Evolutionary conservation across 441 rosid species (phyloP), one percentile per base, ranked within the genome.

Genomic region (Syzygium malaccense): DNA sequence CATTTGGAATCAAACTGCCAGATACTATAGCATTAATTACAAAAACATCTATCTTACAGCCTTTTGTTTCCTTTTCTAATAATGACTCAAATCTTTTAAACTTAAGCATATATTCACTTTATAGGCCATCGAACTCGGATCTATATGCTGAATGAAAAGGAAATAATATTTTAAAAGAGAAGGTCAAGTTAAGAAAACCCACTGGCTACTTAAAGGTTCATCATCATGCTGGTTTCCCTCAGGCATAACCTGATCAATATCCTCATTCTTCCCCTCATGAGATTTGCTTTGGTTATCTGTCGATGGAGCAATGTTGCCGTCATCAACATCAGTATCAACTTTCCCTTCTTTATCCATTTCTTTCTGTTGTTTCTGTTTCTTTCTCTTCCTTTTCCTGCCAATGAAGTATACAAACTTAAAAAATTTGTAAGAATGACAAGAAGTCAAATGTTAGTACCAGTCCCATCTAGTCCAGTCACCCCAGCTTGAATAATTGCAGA

Each of bases 361-460:
- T 90, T 93, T 96, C 91, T 92, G 93, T 88, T 95, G 91, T 87
- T 89, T 87, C 66, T 94, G 93, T 91, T 95, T 93, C 94, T 95
- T 92, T 89, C 93, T 94, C 93, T 94, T 95, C 88, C 87, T 93
- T 87, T 85, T 93, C 94, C 97, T 96, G 90, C 32, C 88, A 92
- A 85, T 62, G 30, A 90, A 79, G 55, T 54, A 86, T 88, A 62
- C 85, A 75, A 90, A n/a, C 60, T 88, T 62, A 80, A 32, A 75
- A 53, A 51, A 86, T 37, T 64, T 91, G 83, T 93, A 41, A 41
- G 83, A 75, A 41, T 48, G 17, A 75, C n/a, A 75, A 75, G 53
- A 75, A 75, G 83, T 75, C 25, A 68, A 33, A 41, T 75, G 83
- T 75, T 23, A 75, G 83, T 48, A 75, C 51, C 13, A 75, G 83